These are phyloP conservation scores for Trichoderma endophyticum DNA, from an alignment of 2,329 filamentous ascomycete species.

Conservation along the genomic window DNA sequence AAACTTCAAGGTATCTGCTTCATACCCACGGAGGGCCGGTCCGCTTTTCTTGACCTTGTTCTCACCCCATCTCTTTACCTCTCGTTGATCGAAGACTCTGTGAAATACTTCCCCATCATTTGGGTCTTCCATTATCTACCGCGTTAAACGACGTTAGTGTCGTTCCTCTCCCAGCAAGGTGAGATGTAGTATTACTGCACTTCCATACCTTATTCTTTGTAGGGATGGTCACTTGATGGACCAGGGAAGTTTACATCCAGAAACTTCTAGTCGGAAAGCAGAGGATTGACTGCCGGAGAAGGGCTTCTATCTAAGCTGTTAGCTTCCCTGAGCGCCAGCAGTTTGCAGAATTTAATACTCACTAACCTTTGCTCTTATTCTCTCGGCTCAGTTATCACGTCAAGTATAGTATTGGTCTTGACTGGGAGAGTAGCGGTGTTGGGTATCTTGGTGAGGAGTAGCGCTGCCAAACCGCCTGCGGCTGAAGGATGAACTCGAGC, in stretches of 20 bases:
- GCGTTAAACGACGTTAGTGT: background rate
- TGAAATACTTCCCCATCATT: background rate
- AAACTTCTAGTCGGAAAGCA: background rate
- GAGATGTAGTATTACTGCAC: background rate
- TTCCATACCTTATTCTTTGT: background rate
- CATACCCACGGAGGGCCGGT: background rate
- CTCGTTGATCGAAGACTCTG: background rate
- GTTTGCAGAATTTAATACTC: background rate
- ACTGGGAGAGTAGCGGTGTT: background rate
- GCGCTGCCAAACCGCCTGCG: background rate
- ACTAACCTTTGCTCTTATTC: background rate
- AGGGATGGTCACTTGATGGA: background rate
- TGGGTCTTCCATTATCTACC: background rate
- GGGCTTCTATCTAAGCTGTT: background rate
- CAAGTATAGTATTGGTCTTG: background rate
- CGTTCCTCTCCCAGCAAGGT: background rate
- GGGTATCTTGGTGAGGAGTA: background rate
- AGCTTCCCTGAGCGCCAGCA: background rate
- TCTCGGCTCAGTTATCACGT: background rate
- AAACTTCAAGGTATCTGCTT: conserved; percentile 30
- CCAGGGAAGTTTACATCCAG: background rate
- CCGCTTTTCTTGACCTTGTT: background rate
- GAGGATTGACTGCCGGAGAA: background rate
- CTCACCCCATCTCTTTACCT: background rate
- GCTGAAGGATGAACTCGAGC: background rate